Conservation (phyloP, 2,329 filamentous ascomycete species). For the Zymoseptoria pseudotritici region DNA sequence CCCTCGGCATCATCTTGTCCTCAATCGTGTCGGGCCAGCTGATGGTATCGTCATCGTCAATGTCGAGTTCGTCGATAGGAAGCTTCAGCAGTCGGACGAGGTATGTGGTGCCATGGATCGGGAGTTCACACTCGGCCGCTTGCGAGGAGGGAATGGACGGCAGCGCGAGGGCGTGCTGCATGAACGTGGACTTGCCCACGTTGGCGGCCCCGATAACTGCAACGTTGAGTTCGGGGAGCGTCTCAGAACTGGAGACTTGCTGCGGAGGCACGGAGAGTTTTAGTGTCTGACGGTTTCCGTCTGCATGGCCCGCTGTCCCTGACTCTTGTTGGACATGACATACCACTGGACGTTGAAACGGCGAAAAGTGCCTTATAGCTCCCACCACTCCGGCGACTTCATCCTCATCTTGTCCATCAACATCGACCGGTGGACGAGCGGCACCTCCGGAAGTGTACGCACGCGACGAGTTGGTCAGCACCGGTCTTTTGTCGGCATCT, state of each 20-base stretch:
- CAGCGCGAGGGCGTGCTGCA: constrained; percentile 50
- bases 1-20: constrained; percentile 62
- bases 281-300: constrained; percentile 8
- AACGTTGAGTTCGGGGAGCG: constrained; percentile 50
- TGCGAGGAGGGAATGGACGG: constrained; percentile 36
- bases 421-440: constrained; percentile 10
- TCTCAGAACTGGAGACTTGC: constrained; percentile 19
- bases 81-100: constrained; percentile 53
- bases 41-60: constrained; percentile 43
- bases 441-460: background rate
- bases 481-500: background rate
- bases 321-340: constrained; percentile 1
- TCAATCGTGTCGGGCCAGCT: constrained; percentile 53
- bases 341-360: constrained; percentile 26
- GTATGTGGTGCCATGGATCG: constrained; percentile 49
- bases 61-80: constrained; percentile 43
- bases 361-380: constrained; percentile 20
- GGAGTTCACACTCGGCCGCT: constrained; percentile 46
- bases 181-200: constrained; percentile 54
- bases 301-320: background rate
- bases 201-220: constrained; percentile 48
- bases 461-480: background rate
- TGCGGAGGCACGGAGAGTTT: background rate
- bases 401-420: constrained; percentile 24
- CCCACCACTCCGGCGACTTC: constrained; percentile 27